Conservation (phyloP, 192 early-diverging fungal species). For the Podila epicladia region DNA sequence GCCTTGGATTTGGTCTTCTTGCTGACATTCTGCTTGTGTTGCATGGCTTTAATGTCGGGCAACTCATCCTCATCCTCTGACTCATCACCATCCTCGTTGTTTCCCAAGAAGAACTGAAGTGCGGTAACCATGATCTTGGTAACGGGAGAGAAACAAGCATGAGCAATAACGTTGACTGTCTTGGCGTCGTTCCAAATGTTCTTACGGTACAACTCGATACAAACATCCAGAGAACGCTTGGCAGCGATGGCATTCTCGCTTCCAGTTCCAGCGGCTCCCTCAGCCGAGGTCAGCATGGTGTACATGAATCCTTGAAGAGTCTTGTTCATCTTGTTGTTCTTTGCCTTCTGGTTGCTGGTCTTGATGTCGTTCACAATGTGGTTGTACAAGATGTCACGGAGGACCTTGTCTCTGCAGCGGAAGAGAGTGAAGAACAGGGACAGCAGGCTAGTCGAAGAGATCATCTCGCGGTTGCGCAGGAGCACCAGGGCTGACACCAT, state of each 20-base stretch:
- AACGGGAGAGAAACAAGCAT: conserved; percentile 93
- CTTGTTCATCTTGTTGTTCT: conserved; percentile 99
- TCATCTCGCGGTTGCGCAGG: conserved; percentile 87
- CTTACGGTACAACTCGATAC: conserved; percentile 97
- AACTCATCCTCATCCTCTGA: conserved; percentile 69
- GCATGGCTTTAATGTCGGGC: conserved; percentile 77
- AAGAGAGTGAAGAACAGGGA: conserved; percentile 98
- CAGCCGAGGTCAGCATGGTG: conserved; percentile 85
- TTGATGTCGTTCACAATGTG: conserved; percentile 98
- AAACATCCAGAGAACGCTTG: conserved; percentile 95
- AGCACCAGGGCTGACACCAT: conserved; percentile 92
- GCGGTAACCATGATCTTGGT: conserved; percentile 95
- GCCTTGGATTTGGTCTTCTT: conserved; percentile 88
- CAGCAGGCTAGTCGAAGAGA: conserved; percentile 67
- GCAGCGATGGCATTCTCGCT: conserved; percentile 90
- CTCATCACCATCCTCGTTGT: conserved; percentile 77
- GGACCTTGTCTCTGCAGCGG: conserved; percentile 90
- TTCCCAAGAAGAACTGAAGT: conserved; percentile 93
- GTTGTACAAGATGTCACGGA: conserved; percentile 88
- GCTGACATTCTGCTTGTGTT: conserved; percentile 82
- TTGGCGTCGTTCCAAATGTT: conserved; percentile 98
- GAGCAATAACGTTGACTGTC: conserved; percentile 98
- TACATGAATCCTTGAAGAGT: conserved; percentile 98
- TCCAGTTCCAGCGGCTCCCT: conserved; percentile 62
- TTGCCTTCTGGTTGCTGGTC: conserved; percentile 88